These are phyloP conservation scores for Avena atlantica DNA, from an alignment of 176 grass and related monocot genomes.

Conservation along the genomic window DNA sequence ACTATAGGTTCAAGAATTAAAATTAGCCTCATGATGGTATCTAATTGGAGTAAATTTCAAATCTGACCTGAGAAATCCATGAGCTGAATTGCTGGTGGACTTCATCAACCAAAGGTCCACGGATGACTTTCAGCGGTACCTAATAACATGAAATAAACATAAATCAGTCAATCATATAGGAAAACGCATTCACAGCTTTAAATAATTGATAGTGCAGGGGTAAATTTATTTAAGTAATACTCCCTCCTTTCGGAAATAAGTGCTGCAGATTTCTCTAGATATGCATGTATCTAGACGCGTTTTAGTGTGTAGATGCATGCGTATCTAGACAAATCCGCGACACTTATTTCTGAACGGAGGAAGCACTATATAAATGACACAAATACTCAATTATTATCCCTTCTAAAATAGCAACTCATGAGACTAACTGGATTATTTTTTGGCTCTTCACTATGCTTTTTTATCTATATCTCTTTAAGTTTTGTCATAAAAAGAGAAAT, in stretches of 20 bases:
- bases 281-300: no score
- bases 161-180: slow-evolving; percentile 1
- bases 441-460: not conserved
- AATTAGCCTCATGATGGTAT: not conserved
- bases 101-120: slow-evolving; percentile 81
- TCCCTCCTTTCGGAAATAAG: no score
- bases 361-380: not conserved
- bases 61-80: slow-evolving; percentile 87
- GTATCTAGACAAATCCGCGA: no score
- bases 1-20: not conserved
- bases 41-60: slow-evolving; percentile 4
- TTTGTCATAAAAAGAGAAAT: not conserved
- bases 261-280: no score
- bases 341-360: no score
- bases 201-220: not conserved
- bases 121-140: slow-evolving; percentile 69
- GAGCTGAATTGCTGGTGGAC: slow-evolving; percentile 87
- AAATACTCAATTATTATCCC: not conserved
- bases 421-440: not conserved
- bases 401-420: not conserved
- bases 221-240: not conserved
- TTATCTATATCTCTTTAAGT: slow-evolving; percentile 2
- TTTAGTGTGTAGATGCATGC: no score
- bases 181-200: slow-evolving; percentile 4
- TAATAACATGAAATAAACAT: slow-evolving; percentile 43